These are phyloP conservation scores for Phlebopus sp. DNA, from an alignment of 1,284 basidiomycete genomes.

Conservation along the genomic window DNA sequence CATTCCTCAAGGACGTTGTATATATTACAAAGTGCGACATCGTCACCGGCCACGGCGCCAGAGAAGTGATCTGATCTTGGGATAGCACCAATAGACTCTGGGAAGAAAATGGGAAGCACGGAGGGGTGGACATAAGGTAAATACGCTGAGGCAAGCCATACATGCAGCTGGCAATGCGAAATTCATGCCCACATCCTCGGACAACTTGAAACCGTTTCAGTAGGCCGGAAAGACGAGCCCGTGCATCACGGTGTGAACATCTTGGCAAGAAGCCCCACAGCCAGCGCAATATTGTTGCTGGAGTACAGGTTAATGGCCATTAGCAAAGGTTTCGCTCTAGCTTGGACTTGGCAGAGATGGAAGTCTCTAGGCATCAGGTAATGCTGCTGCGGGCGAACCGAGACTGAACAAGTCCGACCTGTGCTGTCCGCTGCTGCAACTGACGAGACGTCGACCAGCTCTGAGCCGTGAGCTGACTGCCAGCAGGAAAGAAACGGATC, in stretches of 20 bases:
- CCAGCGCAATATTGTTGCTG: neutral
- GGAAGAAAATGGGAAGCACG: neutral
- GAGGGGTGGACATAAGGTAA: constrained; percentile 9
- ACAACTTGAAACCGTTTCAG: neutral
- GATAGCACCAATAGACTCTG: neutral
- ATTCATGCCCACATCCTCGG: neutral
- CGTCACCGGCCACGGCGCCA: neutral
- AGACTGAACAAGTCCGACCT: neutral
- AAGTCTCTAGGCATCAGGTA: neutral
- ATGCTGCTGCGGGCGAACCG: neutral
- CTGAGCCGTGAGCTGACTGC: neutral
- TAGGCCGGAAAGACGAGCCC: neutral
- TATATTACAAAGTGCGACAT: neutral
- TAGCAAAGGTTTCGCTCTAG: neutral
- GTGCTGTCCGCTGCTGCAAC: constrained; percentile 11
- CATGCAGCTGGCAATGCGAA: neutral
- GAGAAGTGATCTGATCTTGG: neutral
- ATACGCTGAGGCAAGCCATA: constrained; percentile 8
- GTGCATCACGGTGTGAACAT: neutral
- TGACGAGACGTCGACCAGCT: too few relatives aligned
- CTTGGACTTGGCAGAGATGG: constrained; percentile 4
- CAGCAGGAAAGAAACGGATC: constrained; percentile 21
- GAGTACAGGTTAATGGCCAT: neutral
- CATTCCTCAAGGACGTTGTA: neutral
- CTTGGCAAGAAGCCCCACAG: neutral